Conservation (phyloP, 1,284 basidiomycete species). For the Tilletia caries region DNA sequence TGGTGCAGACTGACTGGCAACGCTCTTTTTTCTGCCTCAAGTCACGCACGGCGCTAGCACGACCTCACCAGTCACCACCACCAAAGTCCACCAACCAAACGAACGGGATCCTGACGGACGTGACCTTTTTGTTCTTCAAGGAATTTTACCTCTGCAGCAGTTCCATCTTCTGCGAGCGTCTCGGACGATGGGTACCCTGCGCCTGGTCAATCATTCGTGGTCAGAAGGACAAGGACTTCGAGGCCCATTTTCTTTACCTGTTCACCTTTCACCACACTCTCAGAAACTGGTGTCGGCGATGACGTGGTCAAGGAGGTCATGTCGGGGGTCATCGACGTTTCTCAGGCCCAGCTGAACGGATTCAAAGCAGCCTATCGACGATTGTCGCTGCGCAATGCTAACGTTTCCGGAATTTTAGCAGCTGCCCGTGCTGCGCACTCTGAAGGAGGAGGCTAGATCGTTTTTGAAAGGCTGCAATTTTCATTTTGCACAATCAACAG, state of each 20-base stretch:
- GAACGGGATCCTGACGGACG: neutral
- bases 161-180: neutral
- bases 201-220: neutral
- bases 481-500: neutral
- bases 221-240: neutral
- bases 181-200: neutral
- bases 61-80: too few relatives aligned
- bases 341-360: neutral
- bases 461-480: neutral
- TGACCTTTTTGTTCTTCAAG: neutral
- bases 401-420: too few relatives aligned
- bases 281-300: neutral
- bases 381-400: neutral
- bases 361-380: neutral
- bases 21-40: neutral
- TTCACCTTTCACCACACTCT: neutral
- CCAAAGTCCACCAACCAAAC: neutral
- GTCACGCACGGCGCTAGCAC: too few relatives aligned
- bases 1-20: conserved; percentile 5
- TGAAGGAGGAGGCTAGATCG: too few relatives aligned
- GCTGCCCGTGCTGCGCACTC: too few relatives aligned
- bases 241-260: neutral
- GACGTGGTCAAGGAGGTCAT: too few relatives aligned
- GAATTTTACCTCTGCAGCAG: neutral
- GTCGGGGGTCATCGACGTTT: neutral